Percentiles rank a stretch among this genome's conserved stretches.
Evolutionary conservation across 73 alveolate species (phyloP).

Genomic region (Symbiodinium natans): DNA sequence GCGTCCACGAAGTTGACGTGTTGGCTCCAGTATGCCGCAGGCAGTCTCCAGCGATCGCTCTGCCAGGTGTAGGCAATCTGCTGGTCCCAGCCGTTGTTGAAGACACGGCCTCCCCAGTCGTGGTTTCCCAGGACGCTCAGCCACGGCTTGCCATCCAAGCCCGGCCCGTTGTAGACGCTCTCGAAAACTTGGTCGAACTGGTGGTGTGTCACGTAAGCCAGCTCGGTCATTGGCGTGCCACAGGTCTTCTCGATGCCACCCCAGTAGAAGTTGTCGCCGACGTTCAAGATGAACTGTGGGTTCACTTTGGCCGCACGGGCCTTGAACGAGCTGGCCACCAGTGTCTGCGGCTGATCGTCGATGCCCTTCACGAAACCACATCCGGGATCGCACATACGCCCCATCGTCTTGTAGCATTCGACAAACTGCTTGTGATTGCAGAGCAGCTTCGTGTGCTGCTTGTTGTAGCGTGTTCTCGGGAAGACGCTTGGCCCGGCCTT

Average conservation of each 20-base stretch:
- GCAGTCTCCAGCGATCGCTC: slow-evolving; percentile 64
- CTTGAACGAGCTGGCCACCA: slow-evolving; percentile 68
- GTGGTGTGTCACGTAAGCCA: slow-evolving; percentile 74
- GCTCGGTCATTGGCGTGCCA: slow-evolving; percentile 79
- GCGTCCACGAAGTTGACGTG: slow-evolving; percentile 80
- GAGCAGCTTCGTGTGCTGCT: slow-evolving; percentile 58
- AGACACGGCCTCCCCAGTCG: slow-evolving; percentile 94
- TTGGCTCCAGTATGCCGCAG: slow-evolving; percentile 91
- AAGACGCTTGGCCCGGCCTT: slow-evolving; percentile 82
- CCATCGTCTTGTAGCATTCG: slow-evolving; percentile 84
- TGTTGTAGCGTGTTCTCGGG: slow-evolving; percentile 65
- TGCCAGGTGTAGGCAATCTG: slow-evolving; percentile 93
- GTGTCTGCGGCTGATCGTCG: slow-evolving; percentile 63
- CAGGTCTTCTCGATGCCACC: slow-evolving; percentile 89
- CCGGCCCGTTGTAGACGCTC: slow-evolving; percentile 59
- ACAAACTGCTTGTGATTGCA: slow-evolving; percentile 79
- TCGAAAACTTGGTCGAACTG: slow-evolving; percentile 86
- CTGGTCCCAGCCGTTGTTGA: slow-evolving; percentile 92
- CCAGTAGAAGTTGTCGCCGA: slow-evolving; percentile 90
- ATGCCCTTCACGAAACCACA: slow-evolving; percentile 90
- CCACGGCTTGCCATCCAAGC: slow-evolving; percentile 86
- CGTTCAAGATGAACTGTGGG: slow-evolving; percentile 63
- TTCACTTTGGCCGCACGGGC: slow-evolving; percentile 54
- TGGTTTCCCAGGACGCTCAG: slow-evolving; percentile 84
- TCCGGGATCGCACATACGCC: slow-evolving; percentile 31